Conservation (phyloP, 1,139 yeast species). For the Yamadazyma diospyri region DNA sequence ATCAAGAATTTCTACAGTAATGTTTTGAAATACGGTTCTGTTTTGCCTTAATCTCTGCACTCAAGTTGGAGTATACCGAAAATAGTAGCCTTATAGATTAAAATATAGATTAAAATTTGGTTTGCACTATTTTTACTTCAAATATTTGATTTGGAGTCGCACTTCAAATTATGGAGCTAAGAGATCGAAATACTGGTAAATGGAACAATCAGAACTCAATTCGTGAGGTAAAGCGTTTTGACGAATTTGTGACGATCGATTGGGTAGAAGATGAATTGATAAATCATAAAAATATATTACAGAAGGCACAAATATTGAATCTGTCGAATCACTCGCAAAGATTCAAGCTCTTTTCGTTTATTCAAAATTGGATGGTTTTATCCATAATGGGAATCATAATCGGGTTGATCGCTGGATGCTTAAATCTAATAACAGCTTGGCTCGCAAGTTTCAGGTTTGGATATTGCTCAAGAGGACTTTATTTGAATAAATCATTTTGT, state of each 20-base stretch:
- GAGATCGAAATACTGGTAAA: slow-evolving; percentile 31
- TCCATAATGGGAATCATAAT: slow-evolving; percentile 71
- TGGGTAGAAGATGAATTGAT: slow-evolving; percentile 77
- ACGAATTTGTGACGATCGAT: slow-evolving; percentile 69
- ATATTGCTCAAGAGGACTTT: slow-evolving; percentile 65
- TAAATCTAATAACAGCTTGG: slow-evolving; percentile 83
- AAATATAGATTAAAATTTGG: no score
- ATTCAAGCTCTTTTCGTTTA: slow-evolving; percentile 39
- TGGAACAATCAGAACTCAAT: slow-evolving; percentile 39
- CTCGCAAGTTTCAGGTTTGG: slow-evolving; percentile 79
- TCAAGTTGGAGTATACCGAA: no score
- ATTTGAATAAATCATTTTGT: slow-evolving; percentile 74
- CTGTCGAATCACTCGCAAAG: slow-evolving; percentile 16
- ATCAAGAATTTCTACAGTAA: slow-evolving; percentile 20
- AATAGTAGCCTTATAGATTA: no score
- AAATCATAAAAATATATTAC: slow-evolving; percentile 45
- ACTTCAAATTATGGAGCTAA: slow-evolving; percentile 9
- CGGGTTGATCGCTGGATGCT: slow-evolving; percentile 77
- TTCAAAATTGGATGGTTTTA: slow-evolving; percentile 72
- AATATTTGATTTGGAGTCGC: no score
- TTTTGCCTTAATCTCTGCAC: no score
- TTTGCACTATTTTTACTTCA: no score
- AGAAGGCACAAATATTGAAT: slow-evolving; percentile 17
- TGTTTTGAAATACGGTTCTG: slow-evolving; percentile 17
- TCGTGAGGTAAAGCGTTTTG: slow-evolving; percentile 43